Percentiles rank a stretch among this genome's conserved stretches.
phyloP scores from a whole-genome alignment of 2,329 filamentous ascomycete genomes.

The Talaromyces funiculosus region DNA sequence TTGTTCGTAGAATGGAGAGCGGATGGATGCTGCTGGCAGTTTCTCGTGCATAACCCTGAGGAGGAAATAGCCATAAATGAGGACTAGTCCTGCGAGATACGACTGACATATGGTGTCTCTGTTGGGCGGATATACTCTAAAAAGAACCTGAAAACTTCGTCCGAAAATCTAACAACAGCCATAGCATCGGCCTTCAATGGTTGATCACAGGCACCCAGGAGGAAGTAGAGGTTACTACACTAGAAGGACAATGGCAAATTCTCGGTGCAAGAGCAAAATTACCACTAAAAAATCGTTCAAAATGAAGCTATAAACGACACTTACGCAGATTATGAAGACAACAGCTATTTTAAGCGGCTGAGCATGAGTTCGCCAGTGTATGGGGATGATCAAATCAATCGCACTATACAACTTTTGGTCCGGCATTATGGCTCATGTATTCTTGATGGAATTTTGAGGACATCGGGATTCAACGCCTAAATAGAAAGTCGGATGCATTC shows the following conservation, averaged over 20 bases:
- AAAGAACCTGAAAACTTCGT: too few relatives aligned
- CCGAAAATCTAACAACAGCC: too few relatives aligned
- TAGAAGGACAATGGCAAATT: constrained; percentile 6
- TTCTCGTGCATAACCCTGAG: neutral
- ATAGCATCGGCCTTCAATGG: constrained; percentile 3
- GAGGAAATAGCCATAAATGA: neutral
- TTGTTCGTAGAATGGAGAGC: too few relatives aligned
- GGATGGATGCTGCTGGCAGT: neutral
- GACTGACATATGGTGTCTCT: too few relatives aligned
- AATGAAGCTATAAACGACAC: neutral
- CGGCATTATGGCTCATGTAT: constrained; percentile 1
- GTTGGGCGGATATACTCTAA: too few relatives aligned
- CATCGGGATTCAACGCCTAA: neutral
- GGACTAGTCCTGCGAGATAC: neutral
- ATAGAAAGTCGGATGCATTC: neutral
- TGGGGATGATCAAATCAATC: neutral
- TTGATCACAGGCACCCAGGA: constrained; percentile 9
- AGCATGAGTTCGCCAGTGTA: constrained; percentile 1
- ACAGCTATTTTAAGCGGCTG: neutral
- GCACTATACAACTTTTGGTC: constrained; percentile 4
- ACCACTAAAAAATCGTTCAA: neutral
- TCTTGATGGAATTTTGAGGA: constrained; percentile 1
- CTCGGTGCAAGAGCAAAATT: neutral
- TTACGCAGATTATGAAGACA: neutral
- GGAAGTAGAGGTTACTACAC: constrained; percentile 4